These are phyloP conservation scores for Vitis hybrid DNA, from an alignment of 177 flowering plant genomes.

Conservation along the genomic window DNA sequence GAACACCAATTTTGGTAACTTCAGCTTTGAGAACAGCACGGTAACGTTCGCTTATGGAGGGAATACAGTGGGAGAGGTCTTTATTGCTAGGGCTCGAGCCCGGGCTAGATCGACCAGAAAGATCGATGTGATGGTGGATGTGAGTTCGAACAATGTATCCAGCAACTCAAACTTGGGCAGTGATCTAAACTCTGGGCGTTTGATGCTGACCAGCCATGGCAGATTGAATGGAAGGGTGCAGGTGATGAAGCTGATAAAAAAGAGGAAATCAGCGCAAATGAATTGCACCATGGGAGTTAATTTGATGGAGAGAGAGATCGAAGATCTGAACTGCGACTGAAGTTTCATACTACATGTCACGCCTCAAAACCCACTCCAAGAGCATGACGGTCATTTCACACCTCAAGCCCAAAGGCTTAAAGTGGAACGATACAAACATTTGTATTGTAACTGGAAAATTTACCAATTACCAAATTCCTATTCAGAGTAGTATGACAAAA, in stretches of 20 bases:
- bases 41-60: slow-evolving; percentile 13
- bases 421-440: too few relatives aligned
- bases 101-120: slow-evolving; percentile 13
- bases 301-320: neutral
- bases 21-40: neutral
- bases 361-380: too few relatives aligned
- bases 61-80: slow-evolving; percentile 3
- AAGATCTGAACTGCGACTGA: too few relatives aligned
- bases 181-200: slow-evolving; percentile 13
- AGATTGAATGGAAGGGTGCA: slow-evolving; percentile 18
- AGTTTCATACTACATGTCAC: too few relatives aligned
- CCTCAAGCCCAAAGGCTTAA: too few relatives aligned
- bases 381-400: too few relatives aligned
- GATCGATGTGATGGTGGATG: slow-evolving; percentile 5
- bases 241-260: slow-evolving; percentile 10
- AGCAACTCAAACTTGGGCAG: neutral
- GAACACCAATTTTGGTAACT: slow-evolving; percentile 12
- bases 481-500: too few relatives aligned
- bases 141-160: neutral
- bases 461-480: too few relatives aligned
- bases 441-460: too few relatives aligned
- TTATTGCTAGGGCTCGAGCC: slow-evolving; percentile 2
- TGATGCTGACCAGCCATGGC: slow-evolving; percentile 7
- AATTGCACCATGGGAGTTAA: slow-evolving; percentile 15
- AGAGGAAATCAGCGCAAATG: slow-evolving; percentile 12